These are phyloP conservation scores for Tephrocybe rancida DNA, from an alignment of 768 basidiomycete genomes.

Conservation along the genomic window DNA sequence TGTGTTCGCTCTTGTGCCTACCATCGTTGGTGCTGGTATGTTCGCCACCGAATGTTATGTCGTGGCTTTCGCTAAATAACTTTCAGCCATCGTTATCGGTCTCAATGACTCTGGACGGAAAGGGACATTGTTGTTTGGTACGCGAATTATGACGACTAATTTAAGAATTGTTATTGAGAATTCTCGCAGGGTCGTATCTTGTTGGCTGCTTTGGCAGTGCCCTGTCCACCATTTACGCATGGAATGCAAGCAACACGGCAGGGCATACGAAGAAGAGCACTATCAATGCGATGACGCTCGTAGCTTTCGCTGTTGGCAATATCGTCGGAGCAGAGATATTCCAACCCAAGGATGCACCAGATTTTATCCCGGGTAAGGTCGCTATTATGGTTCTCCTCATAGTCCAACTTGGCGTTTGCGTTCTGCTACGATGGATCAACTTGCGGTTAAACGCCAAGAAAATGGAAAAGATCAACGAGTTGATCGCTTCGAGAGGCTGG, in stretches of 20 bases:
- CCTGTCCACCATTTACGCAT: slow-evolving; percentile 61
- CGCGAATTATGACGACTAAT: background rate
- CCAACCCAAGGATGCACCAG: slow-evolving; percentile 60
- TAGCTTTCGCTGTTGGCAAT: slow-evolving; percentile 58
- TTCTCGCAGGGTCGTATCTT: slow-evolving; percentile 44
- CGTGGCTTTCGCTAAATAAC: background rate
- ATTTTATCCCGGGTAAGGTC: slow-evolving; percentile 67
- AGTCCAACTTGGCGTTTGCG: slow-evolving; percentile 50
- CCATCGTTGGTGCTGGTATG: slow-evolving; percentile 57
- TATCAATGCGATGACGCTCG: slow-evolving; percentile 61
- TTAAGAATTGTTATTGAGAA: background rate
- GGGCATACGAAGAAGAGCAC: slow-evolving; percentile 74
- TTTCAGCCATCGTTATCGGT: slow-evolving; percentile 52
- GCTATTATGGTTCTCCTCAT: slow-evolving; percentile 63
- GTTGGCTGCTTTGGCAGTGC: slow-evolving; percentile 62
- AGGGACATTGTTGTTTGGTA: slow-evolving; percentile 59
- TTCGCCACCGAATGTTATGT: background rate
- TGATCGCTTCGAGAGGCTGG: slow-evolving; percentile 55
- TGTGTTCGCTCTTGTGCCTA: slow-evolving; percentile 56
- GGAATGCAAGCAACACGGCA: slow-evolving; percentile 64
- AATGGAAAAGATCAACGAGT: slow-evolving; percentile 37
- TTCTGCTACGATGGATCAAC: slow-evolving; percentile 57
- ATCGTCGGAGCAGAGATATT: slow-evolving; percentile 68
- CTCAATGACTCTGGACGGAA: slow-evolving; percentile 50
- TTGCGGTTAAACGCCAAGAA: slow-evolving; percentile 54